phyloP scores from a whole-genome alignment of 164 flowering plant species.

The Chloranthus sessilifolius region DNA sequence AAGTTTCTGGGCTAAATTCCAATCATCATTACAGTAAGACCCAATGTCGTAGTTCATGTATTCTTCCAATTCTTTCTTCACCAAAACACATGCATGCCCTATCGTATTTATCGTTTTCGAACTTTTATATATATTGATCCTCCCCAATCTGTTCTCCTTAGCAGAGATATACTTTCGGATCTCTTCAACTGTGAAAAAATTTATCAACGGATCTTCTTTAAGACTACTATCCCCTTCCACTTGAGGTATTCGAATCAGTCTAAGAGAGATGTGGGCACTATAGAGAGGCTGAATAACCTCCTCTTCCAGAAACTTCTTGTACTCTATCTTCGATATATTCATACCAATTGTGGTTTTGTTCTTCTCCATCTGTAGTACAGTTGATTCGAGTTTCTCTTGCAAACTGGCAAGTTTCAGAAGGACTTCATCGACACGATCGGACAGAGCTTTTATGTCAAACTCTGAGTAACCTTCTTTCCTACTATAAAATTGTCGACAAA shows the following conservation, averaged over 20 bases:
- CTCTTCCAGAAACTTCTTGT: slow-evolving; percentile 58
- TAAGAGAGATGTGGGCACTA: slow-evolving; percentile 65
- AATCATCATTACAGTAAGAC: slow-evolving; percentile 87
- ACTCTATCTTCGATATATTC: slow-evolving; percentile 39
- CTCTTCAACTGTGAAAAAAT: slow-evolving; percentile 64
- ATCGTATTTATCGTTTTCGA: slow-evolving; percentile 59
- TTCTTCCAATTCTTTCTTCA: slow-evolving; percentile 74
- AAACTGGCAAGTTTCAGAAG: slow-evolving; percentile 48
- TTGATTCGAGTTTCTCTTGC: slow-evolving; percentile 65
- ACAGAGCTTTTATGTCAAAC: slow-evolving; percentile 48
- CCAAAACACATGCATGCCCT: slow-evolving; percentile 75
- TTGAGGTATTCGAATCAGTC: slow-evolving; percentile 69
- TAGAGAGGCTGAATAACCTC: slow-evolving; percentile 80
- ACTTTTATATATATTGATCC: slow-evolving; percentile 55
- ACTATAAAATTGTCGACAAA: slow-evolving; percentile 59
- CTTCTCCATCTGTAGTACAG: slow-evolving; percentile 54
- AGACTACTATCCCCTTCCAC: slow-evolving; percentile 4
- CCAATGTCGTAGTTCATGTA: slow-evolving; percentile 94
- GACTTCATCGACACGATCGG: slow-evolving; percentile 63
- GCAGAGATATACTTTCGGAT: slow-evolving; percentile 82
- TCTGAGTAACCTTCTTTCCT: slow-evolving; percentile 30
- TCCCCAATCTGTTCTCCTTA: slow-evolving; percentile 58
- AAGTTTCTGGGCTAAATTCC: slow-evolving; percentile 78
- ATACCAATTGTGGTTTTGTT: slow-evolving; percentile 17
- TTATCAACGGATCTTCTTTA: slow-evolving; percentile 74